A percentile compares a stretch with the other conserved stretches of the same genome.
These are phyloP conservation scores for Yamadazyma akitaensis DNA, from an alignment of 805 yeast genomes.

Conservation along the genomic window DNA sequence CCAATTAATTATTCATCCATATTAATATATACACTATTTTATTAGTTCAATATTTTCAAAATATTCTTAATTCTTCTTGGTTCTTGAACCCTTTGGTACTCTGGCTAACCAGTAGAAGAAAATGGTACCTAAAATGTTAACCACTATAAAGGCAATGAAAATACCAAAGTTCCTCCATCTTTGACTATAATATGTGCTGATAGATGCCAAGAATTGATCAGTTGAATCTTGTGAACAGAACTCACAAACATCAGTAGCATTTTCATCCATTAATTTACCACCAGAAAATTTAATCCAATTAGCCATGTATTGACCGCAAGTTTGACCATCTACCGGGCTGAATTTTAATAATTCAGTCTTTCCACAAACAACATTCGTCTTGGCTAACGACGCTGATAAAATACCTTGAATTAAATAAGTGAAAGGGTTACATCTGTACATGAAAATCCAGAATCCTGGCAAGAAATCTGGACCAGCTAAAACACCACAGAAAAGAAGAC, in stretches of 20 bases:
- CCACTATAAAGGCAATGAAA: conserved; percentile 35
- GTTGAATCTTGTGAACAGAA: conserved; percentile 60
- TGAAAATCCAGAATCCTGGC: conserved; percentile 57
- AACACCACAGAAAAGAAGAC: conserved; percentile 38
- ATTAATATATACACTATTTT: background rate
- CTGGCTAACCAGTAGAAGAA: conserved; percentile 60
- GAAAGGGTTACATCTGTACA: conserved; percentile 70
- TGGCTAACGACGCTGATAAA: conserved; percentile 28
- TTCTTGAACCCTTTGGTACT: conserved; percentile 63
- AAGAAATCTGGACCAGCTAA: conserved; percentile 25
- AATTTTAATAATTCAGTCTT: conserved; percentile 20
- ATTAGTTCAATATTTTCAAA: background rate
- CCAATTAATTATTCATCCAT: background rate
- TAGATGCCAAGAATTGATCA: conserved; percentile 51
- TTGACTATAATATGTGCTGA: conserved; percentile 43
- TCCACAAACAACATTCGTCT: conserved; percentile 36
- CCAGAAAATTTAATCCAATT: conserved; percentile 24
- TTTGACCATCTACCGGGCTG: conserved; percentile 22
- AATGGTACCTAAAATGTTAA: conserved; percentile 31
- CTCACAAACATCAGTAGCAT: conserved; percentile 53
- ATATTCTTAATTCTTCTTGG: conserved; percentile 23
- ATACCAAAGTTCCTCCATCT: conserved; percentile 70
- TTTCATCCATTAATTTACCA: conserved; percentile 45
- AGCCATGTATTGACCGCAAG: conserved; percentile 30
- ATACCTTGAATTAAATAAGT: conserved; percentile 64